Evolutionary conservation across 495 filamentous ascomycete species (phyloP), one percentile per base, ranked within the genome.

Genomic region (Annulohypoxylon maeteangense): DNA sequence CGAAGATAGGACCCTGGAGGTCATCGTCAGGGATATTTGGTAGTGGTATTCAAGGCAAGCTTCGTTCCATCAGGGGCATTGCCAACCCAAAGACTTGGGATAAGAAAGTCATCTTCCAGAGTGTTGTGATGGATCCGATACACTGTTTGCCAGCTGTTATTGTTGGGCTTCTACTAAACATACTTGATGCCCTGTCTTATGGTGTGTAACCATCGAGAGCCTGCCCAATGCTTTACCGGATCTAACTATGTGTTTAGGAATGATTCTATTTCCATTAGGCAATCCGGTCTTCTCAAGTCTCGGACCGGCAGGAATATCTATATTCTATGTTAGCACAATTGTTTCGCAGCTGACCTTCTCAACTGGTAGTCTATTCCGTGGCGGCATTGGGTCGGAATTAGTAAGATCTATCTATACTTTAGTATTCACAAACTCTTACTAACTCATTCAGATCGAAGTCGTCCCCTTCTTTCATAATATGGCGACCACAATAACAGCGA

Each of bases 251-350:
- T 18, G 23, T 23, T 7, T 51, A 91, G 90, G 90, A 60, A 95
- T 97, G 91, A 98, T 99, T 70, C 80, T 99, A 16, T 99, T 99
- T 68, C 95, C 95, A 4, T 84, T 98, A 23, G 93, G 93, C 18
- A 90, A 91, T 72, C 87, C 90, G 1, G 87, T 97, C 16, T 99
- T 99, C 75, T 84, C 89, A 27, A 83, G 89, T 53, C 87, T 98
- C 23, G 95, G 94, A 3, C 87, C 94, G 3, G 95, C 97, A 56
- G 95, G 95, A 12, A 97, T 99, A 63, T 97, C 96, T 0, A 98
- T 99, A 83, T 99, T 98, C 81, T 99, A 98, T 76, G 91, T 99
- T 68, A 98, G 94, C 82, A 96, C 93, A 63, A 97, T 99, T 67
- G 87, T 99, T 23, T 90, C 96, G 0, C 95, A 99, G 75, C 78